These are phyloP conservation scores for Acacia pycnantha DNA, from an alignment of 331 rosid species.

Conservation along the genomic window DNA sequence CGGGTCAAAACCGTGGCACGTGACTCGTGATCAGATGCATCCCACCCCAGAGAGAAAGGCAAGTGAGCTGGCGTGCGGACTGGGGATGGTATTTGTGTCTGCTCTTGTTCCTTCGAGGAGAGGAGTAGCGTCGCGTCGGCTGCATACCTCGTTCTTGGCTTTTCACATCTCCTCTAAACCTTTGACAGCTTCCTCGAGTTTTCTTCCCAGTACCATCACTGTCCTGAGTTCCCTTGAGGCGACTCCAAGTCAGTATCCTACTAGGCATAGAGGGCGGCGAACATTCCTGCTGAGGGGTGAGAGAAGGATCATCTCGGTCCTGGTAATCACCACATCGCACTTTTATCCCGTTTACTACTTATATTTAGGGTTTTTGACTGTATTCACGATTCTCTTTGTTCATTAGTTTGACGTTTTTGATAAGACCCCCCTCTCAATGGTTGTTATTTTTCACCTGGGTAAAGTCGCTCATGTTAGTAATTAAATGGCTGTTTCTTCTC, in stretches of 20 bases:
- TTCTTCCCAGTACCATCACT: neutral
- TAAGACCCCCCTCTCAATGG: slow-evolving; percentile 14
- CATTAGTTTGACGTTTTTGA: slow-evolving; percentile 34
- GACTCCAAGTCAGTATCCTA: neutral
- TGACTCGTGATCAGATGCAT: neutral
- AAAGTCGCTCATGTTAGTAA: neutral
- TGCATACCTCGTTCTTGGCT: neutral
- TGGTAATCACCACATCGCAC: slow-evolving; percentile 1
- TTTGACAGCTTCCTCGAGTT: neutral
- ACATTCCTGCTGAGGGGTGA: neutral
- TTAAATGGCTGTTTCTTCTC: neutral
- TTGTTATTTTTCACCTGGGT: neutral
- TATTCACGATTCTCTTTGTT: neutral
- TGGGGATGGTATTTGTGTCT: neutral
- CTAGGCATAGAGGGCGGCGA: neutral
- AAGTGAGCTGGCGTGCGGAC: neutral
- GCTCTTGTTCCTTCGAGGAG: neutral
- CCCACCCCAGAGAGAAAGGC: neutral
- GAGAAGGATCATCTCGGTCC: slow-evolving; percentile 18
- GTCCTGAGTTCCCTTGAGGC: neutral
- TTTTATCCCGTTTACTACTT: neutral
- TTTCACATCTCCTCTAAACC: neutral
- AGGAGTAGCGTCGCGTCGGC: neutral
- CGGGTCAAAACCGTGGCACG: neutral
- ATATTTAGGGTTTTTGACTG: slow-evolving; percentile 30